Conservation (phyloP, 2,329 filamentous ascomycete species). For the Aspergillus flavus region DNA sequence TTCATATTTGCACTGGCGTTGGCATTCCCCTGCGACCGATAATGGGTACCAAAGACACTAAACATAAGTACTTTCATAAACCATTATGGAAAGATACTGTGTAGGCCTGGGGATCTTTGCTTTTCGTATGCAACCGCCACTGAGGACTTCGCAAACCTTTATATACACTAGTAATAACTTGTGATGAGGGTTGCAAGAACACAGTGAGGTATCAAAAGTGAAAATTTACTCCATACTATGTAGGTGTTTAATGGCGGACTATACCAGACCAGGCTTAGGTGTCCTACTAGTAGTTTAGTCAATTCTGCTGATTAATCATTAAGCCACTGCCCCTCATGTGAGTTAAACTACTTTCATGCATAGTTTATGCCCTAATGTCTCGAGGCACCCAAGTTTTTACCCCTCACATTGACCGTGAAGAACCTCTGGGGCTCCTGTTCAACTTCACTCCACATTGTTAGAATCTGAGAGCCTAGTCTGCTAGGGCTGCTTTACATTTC, state of each 20-base stretch:
- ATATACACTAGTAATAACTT: neutral
- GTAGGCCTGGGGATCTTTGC: neutral
- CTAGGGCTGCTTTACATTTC: neutral
- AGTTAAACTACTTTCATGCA: conserved; percentile 2
- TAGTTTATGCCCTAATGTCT: conserved; percentile 14
- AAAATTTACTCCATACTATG: neutral
- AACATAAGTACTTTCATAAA: neutral
- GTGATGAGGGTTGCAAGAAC: neutral
- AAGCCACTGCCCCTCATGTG: conserved; percentile 4
- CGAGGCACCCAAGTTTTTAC: conserved; percentile 12
- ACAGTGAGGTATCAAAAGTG: neutral
- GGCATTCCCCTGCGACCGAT: neutral
- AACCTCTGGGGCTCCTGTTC: neutral
- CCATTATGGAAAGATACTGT: neutral
- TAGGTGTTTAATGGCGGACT: neutral
- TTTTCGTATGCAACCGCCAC: neutral
- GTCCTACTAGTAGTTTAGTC: neutral
- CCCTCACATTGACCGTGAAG: conserved; percentile 5
- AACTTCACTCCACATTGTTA: neutral
- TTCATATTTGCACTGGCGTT: neutral
- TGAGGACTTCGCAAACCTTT: neutral
- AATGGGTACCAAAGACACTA: neutral
- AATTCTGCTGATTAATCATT: conserved; percentile 6
- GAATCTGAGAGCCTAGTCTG: neutral
- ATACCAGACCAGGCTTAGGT: neutral